Base-by-base conservation (phyloP, 306 rosid species). In the Glycyrrhiza uralensis region DNA sequence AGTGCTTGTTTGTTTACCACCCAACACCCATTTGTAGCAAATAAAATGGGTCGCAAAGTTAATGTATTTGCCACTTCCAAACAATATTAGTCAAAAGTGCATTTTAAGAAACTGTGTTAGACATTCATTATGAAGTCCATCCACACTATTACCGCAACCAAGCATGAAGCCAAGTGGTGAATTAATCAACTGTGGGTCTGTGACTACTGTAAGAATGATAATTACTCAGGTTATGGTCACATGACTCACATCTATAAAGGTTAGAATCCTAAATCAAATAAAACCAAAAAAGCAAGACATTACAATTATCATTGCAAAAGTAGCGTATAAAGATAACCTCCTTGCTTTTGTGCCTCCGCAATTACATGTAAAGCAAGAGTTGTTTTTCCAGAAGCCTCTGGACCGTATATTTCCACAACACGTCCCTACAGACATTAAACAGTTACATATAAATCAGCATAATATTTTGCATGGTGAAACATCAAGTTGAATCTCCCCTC, bases 301-400 rank as follows among this genome's bases (percentile, higher is more conserved):
- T 28, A 59, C 15, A 36, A 55, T 63, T 51, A 66, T 76, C 66
- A 71, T 32, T 22, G 66, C 14, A 28, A 26, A 69, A 70, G 75
- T n/a, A 76, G 68, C 33, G 41, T 35, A 28, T 50, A 72, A 38
- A 71, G 13, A 66, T 57, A 77, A 92, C 97, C 97, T 89, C 98
- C 98, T 81, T 83, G 88, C 80, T 93, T 91, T 24, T 93, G 98
- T 63, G 97, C 90, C 82, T 93, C 92, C 5, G 98, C 97, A 81
- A 93, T 89, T 65, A 89, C 97, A 73, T 91, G 96, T 45, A 91
- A 83, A 54, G 86, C 94, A 71, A 91, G 97, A 41, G 97, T 93
- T 15, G 98, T 89, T 84, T 89, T 90, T 62, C 97, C 98, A 63
- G 98, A 91, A 66, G 97, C 97, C 83, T 93, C 98, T 20, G 97